Evolutionary conservation across 177 flowering plant genomes (phyloP).

Genomic region (Vitis hybrid): DNA sequence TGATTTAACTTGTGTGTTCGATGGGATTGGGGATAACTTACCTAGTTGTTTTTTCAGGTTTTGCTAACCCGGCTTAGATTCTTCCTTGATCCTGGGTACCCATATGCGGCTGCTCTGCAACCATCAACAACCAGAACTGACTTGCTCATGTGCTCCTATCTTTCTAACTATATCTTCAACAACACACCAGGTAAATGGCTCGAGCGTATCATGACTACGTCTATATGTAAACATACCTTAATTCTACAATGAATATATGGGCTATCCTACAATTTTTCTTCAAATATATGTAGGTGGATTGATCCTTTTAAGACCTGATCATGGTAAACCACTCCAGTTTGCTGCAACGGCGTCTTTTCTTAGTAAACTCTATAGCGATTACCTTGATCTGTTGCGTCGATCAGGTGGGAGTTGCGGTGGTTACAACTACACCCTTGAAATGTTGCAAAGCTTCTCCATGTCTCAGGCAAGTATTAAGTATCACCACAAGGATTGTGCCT

Average conservation of each 20-base stretch:
- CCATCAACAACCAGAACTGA: conserved; percentile 33
- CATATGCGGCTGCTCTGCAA: conserved; percentile 41
- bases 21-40: not conserved
- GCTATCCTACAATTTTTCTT: not conserved
- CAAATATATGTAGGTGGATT: conserved; percentile 43
- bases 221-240: too few species aligned
- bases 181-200: conserved; percentile 39
- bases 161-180: conserved; percentile 24
- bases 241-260: too few species aligned
- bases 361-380: conserved; percentile 62
- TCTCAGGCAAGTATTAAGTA: conserved; percentile 49
- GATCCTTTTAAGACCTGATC: conserved; percentile 47
- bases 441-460: conserved; percentile 43
- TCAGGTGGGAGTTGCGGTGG: conserved; percentile 36
- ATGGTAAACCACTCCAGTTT: conserved; percentile 44
- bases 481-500: not conserved
- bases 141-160: conserved; percentile 58
- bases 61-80: conserved; percentile 51
- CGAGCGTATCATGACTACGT: not conserved
- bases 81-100: conserved; percentile 57
- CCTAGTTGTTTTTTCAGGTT: conserved; percentile 27
- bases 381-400: conserved; percentile 32
- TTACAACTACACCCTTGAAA: conserved; percentile 27
- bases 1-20: not conserved
- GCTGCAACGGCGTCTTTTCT: conserved; percentile 72